phyloP scores from a whole-genome alignment of 179 eudicot species.

The Carnegiea gigantea region DNA sequence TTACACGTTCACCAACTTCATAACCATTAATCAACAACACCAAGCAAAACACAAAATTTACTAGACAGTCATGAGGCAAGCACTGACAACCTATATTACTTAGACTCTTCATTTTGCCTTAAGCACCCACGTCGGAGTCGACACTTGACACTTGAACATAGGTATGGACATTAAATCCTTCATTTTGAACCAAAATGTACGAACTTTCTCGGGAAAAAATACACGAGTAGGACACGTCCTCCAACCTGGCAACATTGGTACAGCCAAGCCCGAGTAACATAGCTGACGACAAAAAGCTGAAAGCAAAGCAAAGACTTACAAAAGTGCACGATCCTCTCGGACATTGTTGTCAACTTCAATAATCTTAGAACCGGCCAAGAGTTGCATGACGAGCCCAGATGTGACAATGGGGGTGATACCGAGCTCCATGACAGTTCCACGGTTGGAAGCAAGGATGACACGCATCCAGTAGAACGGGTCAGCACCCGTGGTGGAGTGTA shows the following conservation, averaged over 20 bases:
- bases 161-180: too few species aligned
- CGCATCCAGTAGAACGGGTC: slow-evolving; percentile 77
- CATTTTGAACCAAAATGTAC: too few species aligned
- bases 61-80: too few species aligned
- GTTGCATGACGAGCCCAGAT: slow-evolving; percentile 50
- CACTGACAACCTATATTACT: too few species aligned
- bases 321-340: slow-evolving; percentile 44
- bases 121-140: too few species aligned
- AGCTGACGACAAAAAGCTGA: not conserved
- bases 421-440: slow-evolving; percentile 72
- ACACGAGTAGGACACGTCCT: too few species aligned
- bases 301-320: slow-evolving; percentile 31
- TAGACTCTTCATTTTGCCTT: too few species aligned
- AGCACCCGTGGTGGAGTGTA: slow-evolving; percentile 57
- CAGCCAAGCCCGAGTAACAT: too few species aligned
- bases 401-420: slow-evolving; percentile 69
- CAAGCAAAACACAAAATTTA: not conserved
- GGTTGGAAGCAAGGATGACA: slow-evolving; percentile 61
- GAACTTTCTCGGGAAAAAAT: too few species aligned
- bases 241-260: too few species aligned
- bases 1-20: not conserved
- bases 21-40: not conserved
- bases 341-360: slow-evolving; percentile 48
- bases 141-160: too few species aligned
- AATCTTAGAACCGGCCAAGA: slow-evolving; percentile 44